phyloP scores from a whole-genome alignment of 176 grass and related monocot species.

The Aegilops bicornis region DNA sequence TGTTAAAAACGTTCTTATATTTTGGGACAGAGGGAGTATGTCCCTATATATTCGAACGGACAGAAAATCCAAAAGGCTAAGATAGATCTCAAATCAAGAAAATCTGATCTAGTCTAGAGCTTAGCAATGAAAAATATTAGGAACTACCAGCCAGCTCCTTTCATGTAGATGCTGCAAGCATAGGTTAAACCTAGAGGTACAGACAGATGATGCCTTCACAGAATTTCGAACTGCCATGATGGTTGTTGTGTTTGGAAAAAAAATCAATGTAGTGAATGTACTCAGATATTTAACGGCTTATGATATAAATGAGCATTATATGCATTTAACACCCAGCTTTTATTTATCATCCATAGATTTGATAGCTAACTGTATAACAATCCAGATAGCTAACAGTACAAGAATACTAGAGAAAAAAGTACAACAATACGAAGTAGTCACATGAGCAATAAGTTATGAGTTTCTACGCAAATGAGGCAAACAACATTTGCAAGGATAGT shows the following conservation, averaged over 20 bases:
- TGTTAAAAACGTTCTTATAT: no score
- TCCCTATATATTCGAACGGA: neutral
- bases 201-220: neutral
- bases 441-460: neutral
- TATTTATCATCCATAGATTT: neutral
- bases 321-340: neutral
- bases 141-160: neutral
- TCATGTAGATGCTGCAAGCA: neutral
- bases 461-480: neutral
- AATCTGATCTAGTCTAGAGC: neutral
- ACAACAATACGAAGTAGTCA: neutral
- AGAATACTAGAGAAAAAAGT: neutral
- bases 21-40: no score
- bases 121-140: neutral
- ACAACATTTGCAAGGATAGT: neutral
- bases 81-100: neutral
- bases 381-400: neutral
- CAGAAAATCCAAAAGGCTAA: neutral
- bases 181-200: conserved; percentile 16
- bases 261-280: neutral
- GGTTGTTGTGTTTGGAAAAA: neutral
- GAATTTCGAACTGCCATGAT: neutral
- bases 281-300: neutral
- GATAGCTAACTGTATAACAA: neutral
- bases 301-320: neutral